Base-by-base conservation (phyloP, 495 filamentous ascomycete species). In the Penicillium bialowiezense region DNA sequence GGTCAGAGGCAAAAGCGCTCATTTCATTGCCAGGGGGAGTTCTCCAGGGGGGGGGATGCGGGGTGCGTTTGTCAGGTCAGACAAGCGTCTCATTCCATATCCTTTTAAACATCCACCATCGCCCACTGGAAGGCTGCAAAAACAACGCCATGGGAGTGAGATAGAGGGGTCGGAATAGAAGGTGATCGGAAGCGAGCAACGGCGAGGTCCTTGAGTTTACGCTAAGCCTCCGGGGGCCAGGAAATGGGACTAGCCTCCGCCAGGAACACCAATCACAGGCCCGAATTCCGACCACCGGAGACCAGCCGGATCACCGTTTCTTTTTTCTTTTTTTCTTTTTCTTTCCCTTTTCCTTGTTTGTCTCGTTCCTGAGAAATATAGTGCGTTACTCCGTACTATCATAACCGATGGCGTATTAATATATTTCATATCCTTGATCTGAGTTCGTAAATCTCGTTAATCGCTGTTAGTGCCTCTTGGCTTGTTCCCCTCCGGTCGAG, bases 301-400 rank as follows among this genome's bases (percentile, higher is more conserved):
- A 5, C 29, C 36, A 13, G 17, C 45, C 45, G 45, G 45, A 48
- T 48, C 36, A 39, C 24, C 45, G 7, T 44, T 38, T 28, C 23
- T 8, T n/a, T 7, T 6, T 24, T 28, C 17, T 7, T 41, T 26
- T 14, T 14, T n/a, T 41, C 3, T 10, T 5, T 21, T 21, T 13
- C 21, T 18, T 24, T 28, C 23, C 9, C 15, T 7, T 6, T 24
- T 28, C 17, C 14, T 41, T 26, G 21, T 14, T n/a, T 41, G 3
- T 24, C 17, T n/a, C n/a, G n/a, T n/a, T n/a, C n/a, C n/a, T n/a
- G n/a, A n/a, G n/a, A n/a, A n/a, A n/a, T n/a, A n/a, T n/a, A n/a
- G n/a, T n/a, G n/a, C n/a, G n/a, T n/a, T n/a, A n/a, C n/a, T n/a
- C n/a, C n/a, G n/a, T n/a, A n/a, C n/a, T n/a, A n/a, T n/a, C n/a